Conservation (phyloP, 2,329 filamentous ascomycete species). For the Dendrostoma leiphaemia region DNA sequence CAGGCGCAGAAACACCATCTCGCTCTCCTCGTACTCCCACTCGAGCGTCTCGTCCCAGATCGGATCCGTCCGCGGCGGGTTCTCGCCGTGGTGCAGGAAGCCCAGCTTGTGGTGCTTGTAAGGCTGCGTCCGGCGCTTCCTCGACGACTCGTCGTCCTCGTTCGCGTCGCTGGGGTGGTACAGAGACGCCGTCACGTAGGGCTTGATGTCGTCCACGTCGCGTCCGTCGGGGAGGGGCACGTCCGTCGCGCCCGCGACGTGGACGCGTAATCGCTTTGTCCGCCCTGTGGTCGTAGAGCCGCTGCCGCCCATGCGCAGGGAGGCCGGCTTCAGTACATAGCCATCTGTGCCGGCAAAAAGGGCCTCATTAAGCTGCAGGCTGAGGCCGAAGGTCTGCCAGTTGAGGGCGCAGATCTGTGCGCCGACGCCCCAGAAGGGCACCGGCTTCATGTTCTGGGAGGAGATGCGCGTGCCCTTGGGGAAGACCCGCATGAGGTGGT, state of each 20-base stretch:
- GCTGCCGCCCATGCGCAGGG: constrained; percentile 54
- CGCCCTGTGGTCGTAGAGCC: constrained; percentile 32
- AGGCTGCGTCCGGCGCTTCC: constrained; percentile 59
- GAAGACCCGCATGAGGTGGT: constrained; percentile 68
- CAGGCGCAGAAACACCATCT: constrained; percentile 62
- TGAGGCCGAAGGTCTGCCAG: constrained; percentile 65
- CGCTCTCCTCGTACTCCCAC: constrained; percentile 68
- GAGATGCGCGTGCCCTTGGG: constrained; percentile 69
- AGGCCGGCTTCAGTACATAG: constrained; percentile 63
- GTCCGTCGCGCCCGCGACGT: constrained; percentile 61
- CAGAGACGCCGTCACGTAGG: constrained; percentile 65
- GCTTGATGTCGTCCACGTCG: constrained; percentile 53
- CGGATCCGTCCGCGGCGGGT: constrained; percentile 58
- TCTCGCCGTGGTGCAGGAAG: constrained; percentile 56
- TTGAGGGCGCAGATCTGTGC: constrained; percentile 70
- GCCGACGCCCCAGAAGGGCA: constrained; percentile 64
- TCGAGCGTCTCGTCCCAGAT: constrained; percentile 65
- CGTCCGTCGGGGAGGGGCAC: constrained; percentile 53
- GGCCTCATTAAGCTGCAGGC: constrained; percentile 67
- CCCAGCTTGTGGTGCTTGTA: constrained; percentile 57
- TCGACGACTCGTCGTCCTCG: constrained; percentile 35
- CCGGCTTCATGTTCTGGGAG: constrained; percentile 61
- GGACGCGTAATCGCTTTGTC: constrained; percentile 51
- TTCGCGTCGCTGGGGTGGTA: constrained; percentile 54
- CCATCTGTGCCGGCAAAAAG: constrained; percentile 64